These are phyloP conservation scores for Termitomyces bulborhizus DNA, from an alignment of 768 basidiomycete species.

Conservation along the genomic window DNA sequence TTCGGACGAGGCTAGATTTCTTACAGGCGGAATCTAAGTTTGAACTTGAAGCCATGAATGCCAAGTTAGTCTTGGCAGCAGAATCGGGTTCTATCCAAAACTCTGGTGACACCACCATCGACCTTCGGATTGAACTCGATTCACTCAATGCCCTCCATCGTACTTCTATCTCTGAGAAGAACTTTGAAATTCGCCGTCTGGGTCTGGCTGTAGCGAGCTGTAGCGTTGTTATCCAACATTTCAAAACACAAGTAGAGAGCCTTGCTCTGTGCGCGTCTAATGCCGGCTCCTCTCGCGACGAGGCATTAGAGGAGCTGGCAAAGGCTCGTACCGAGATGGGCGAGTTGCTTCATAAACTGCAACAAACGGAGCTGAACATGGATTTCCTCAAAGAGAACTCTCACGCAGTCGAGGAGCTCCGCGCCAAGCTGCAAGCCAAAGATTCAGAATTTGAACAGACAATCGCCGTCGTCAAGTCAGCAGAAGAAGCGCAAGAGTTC, in stretches of 20 bases:
- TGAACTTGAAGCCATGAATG: conserved; percentile 51
- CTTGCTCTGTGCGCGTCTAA: conserved; percentile 1
- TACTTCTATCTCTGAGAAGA: conserved; percentile 18
- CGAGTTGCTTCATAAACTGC: conserved; percentile 18
- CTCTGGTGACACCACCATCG: conserved; percentile 17
- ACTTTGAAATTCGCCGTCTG: conserved; percentile 26
- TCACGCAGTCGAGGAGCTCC: conserved; percentile 30
- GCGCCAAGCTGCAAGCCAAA: conserved; percentile 26
- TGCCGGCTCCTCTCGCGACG: conserved; percentile 2
- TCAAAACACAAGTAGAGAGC: conserved; percentile 23
- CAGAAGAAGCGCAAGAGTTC: conserved; percentile 26
- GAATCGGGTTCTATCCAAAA: conserved; percentile 16
- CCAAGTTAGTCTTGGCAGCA: conserved; percentile 30
- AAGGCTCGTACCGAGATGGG: conserved; percentile 16
- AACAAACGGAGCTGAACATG: conserved; percentile 23
- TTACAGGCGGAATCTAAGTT: conserved; percentile 62
- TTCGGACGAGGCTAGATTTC: conserved; percentile 62
- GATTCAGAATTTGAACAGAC: conserved; percentile 25
- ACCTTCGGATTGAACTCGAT: conserved; percentile 25
- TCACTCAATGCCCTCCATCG: conserved; percentile 18
- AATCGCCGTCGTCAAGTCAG: conserved; percentile 23
- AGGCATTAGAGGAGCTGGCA: conserved; percentile 10
- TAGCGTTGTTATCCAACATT: conserved; percentile 32
- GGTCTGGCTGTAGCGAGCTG: conserved; percentile 27
- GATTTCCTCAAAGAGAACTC: conserved; percentile 32